These are phyloP conservation scores for Colletotrichum musae DNA, from an alignment of 2,329 filamentous ascomycete species.

Conservation along the genomic window DNA sequence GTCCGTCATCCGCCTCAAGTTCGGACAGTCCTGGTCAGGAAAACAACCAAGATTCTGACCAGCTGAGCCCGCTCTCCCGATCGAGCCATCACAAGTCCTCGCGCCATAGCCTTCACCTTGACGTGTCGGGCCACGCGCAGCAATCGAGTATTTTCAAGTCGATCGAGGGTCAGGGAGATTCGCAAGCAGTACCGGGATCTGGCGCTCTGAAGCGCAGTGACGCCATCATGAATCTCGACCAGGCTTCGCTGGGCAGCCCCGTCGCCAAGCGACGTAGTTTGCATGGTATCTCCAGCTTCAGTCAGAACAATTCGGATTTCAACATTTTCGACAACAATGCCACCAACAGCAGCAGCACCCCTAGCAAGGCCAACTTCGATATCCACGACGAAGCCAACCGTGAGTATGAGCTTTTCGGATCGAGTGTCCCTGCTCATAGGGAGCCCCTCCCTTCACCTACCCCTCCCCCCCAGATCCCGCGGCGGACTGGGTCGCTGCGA, in stretches of 20 bases:
- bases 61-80: constrained; percentile 58
- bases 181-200: constrained; percentile 58
- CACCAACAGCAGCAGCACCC: constrained; percentile 54
- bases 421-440: constrained; percentile 49
- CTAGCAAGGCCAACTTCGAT: constrained; percentile 60
- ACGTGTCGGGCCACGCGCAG: constrained; percentile 68
- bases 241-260: constrained; percentile 83
- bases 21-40: constrained; percentile 58
- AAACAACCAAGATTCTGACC: constrained; percentile 56
- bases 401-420: constrained; percentile 69
- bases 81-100: constrained; percentile 63
- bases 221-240: constrained; percentile 89
- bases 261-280: constrained; percentile 92
- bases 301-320: constrained; percentile 69
- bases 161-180: constrained; percentile 67
- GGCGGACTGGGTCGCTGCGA: constrained; percentile 82
- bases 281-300: constrained; percentile 78
- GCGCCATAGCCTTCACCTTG: constrained; percentile 71
- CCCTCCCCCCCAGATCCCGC: constrained; percentile 70
- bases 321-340: constrained; percentile 80
- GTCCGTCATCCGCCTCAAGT: constrained; percentile 65
- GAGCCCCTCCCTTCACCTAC: constrained; percentile 62
- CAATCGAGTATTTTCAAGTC: constrained; percentile 63
- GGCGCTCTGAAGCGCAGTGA: constrained; percentile 95
- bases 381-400: constrained; percentile 56